Base-by-base conservation (phyloP, 352 stramenopile species). In the Globisporangium sylvaticum region DNA sequence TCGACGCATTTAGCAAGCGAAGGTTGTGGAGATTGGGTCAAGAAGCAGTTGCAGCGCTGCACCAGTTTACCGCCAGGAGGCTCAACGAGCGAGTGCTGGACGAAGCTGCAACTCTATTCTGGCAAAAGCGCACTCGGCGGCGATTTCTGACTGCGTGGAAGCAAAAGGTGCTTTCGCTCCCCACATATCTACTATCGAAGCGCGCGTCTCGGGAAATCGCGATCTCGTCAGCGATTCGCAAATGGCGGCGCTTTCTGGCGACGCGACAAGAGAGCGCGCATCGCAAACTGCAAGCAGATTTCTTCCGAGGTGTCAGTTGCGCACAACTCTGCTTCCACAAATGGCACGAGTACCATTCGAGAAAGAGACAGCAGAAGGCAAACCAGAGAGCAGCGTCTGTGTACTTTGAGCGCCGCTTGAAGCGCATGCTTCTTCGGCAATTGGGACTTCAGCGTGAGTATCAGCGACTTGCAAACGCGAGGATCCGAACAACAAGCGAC, bases 201-300 rank as follows among this genome's bases (percentile, higher is more conserved):
- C 25, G n/a, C 8, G 58, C 58, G n/a, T 32, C 37, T 29, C 58
- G 37, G 10, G 39, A 20, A 48, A 54, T 67, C 27, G 37, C 62
- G 8, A 61, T 67, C 12, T 46, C 34, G 18, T 64, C 55, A 18
- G 55, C 37, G 8, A 32, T 70, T 24, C 65, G 57, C 46, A 70
- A 56, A 54, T 69, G 64, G 64, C 55, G 55, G 10, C 58, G 50
- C 8, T 57, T 55, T 61, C 34, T 70, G 22, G 18, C 37, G 15
- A 22, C 42, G 25, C 67, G 50, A 3, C 55, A 77, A 31, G 7
- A 15, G 18, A 18, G 4, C 7, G 56, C 65, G 0, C 61, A 57
- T 37, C 67, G 74, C 4, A 34, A 71, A n/a, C 34, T 82, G 1
- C 25, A 75, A 58, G 67, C 75, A 29, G 73, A 80, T 63, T 77